These are phyloP conservation scores for Alternaria brassicae DNA, from an alignment of 2,329 filamentous ascomycete species.

Conservation along the genomic window DNA sequence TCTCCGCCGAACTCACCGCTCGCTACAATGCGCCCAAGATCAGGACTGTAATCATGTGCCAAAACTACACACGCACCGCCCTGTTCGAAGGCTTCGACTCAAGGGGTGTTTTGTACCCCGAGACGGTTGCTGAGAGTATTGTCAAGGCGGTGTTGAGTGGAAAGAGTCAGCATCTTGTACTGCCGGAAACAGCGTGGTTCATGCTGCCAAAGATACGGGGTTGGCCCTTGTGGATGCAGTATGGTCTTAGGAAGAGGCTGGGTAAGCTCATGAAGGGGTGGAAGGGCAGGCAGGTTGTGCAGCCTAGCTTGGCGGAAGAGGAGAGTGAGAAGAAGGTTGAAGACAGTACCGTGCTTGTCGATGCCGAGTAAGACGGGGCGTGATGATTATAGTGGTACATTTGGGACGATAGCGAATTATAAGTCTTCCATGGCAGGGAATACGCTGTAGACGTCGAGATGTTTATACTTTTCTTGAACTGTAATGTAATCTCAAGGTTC, in stretches of 20 bases:
- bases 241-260: constrained; percentile 56
- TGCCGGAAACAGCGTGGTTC: constrained; percentile 56
- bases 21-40: constrained; percentile 69
- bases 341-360: constrained; percentile 39
- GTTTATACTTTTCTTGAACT: background rate
- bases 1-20: constrained; percentile 52
- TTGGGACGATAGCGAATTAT: background rate
- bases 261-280: constrained; percentile 45
- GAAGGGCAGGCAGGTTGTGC: constrained; percentile 49
- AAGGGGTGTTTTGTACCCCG: constrained; percentile 60
- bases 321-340: constrained; percentile 29
- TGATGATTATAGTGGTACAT: background rate
- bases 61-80: constrained; percentile 67
- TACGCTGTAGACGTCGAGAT: background rate
- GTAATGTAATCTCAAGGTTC: background rate
- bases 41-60: constrained; percentile 71
- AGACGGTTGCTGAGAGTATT: constrained; percentile 70
- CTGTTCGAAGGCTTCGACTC: constrained; percentile 66
- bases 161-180: constrained; percentile 63
- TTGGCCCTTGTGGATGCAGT: constrained; percentile 70
- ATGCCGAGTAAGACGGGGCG: constrained; percentile 10
- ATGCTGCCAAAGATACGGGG: constrained; percentile 52
- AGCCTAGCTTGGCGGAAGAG: constrained; percentile 40
- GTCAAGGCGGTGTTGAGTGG: constrained; percentile 67
- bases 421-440: background rate